These are phyloP conservation scores for Santalum album DNA, from an alignment of 164 flowering plant genomes.

Conservation along the genomic window DNA sequence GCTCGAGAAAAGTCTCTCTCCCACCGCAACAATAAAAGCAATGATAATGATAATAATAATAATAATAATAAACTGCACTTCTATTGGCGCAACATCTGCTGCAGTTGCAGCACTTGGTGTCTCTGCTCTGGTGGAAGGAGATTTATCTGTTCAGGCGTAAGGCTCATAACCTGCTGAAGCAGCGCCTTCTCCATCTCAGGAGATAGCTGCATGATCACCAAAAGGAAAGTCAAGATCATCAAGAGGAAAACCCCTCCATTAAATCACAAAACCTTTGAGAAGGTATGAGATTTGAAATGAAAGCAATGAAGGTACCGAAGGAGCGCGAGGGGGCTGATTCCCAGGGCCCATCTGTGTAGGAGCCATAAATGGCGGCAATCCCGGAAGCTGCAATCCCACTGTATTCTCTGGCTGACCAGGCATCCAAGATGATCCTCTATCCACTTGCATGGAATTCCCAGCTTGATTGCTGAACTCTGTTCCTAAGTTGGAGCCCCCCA, in stretches of 20 bases:
- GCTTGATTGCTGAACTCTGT: conserved; percentile 41
- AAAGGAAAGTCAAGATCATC: not conserved
- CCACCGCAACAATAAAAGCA: too few relatives aligned
- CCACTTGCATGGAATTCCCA: conserved; percentile 50
- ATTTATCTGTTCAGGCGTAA: conserved; percentile 86
- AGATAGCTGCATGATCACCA: conserved; percentile 37
- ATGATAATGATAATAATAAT: too few relatives aligned
- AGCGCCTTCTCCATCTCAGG: conserved; percentile 82
- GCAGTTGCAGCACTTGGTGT: conserved; percentile 81
- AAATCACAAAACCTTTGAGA: too few relatives aligned
- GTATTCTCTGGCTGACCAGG: conserved; percentile 45
- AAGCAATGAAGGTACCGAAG: conserved; percentile 26
- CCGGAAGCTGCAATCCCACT: conserved; percentile 37
- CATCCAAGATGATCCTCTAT: conserved; percentile 57
- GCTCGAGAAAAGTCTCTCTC: too few relatives aligned
- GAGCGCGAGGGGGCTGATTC: conserved; percentile 49
- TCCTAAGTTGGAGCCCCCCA: conserved; percentile 44
- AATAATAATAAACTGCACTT: too few relatives aligned
- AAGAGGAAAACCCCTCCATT: too few relatives aligned
- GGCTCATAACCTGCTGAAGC: conserved; percentile 93
- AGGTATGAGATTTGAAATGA: too few relatives aligned
- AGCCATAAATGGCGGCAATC: conserved; percentile 35
- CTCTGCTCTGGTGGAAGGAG: conserved; percentile 91
- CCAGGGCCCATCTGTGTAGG: conserved; percentile 50
- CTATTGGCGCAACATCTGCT: conserved; percentile 75